Percentiles rank a stretch among this genome's conserved stretches.
These are phyloP conservation scores for Cordia subcordata DNA, from an alignment of 257 asterid genomes.

Conservation along the genomic window DNA sequence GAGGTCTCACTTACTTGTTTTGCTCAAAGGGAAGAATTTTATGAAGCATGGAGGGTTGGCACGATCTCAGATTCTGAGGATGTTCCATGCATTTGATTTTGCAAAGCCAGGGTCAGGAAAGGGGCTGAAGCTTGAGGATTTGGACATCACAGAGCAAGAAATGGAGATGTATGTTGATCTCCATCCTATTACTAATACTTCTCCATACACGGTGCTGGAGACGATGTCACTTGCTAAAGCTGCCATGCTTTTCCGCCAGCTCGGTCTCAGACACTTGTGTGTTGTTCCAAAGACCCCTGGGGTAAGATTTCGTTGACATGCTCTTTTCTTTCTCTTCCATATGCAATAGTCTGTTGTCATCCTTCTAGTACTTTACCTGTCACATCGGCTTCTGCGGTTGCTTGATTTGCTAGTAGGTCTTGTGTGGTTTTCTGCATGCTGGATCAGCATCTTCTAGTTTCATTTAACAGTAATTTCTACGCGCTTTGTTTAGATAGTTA, in stretches of 20 bases:
- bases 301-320: conserved; percentile 34
- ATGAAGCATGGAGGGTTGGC: conserved; percentile 39
- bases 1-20: conserved; percentile 81
- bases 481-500: not conserved
- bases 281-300: conserved; percentile 81
- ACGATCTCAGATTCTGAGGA: conserved; percentile 37
- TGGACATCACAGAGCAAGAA: conserved; percentile 59
- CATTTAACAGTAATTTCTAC: too few relatives aligned
- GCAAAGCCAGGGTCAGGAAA: conserved; percentile 90
- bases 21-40: conserved; percentile 60
- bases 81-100: conserved; percentile 68
- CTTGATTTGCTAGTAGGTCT: too few relatives aligned
- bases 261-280: conserved; percentile 86
- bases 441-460: too few relatives aligned
- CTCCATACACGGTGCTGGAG: conserved; percentile 94
- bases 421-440: too few relatives aligned
- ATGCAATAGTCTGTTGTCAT: not conserved
- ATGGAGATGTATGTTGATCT: conserved; percentile 93
- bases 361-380: not conserved
- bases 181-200: conserved; percentile 80
- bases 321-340: not conserved
- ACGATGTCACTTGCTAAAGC: conserved; percentile 97
- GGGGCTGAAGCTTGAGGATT: conserved; percentile 77
- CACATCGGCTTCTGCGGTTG: too few relatives aligned
- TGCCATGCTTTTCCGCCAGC: conserved; percentile 71